Conservation (phyloP, 1,284 basidiomycete species). For the Cutaneotrichosporon mucoides region DNA sequence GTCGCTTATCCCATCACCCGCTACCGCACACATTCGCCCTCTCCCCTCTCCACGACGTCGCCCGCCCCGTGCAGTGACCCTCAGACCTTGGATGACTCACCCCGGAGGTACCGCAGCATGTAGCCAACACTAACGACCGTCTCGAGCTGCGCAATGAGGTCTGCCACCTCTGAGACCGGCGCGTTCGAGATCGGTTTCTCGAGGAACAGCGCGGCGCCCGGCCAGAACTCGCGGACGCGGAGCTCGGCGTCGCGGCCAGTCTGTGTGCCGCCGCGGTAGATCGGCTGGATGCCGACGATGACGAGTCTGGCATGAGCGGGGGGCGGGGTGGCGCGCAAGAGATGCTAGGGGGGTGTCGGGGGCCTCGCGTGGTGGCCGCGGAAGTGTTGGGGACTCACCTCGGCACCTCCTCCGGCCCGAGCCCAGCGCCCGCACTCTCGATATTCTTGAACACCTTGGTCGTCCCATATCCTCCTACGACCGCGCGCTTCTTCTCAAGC, state of each 20-base stretch:
- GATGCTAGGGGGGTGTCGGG: too few species aligned
- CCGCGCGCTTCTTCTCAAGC: not conserved
- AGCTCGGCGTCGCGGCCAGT: not conserved
- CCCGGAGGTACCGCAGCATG: not conserved
- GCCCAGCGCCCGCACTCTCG: not conserved
- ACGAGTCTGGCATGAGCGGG: not conserved
- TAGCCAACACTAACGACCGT: not conserved
- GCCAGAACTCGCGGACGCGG: not conserved
- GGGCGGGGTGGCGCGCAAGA: not conserved
- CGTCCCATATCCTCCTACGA: not conserved
- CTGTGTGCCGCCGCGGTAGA: not conserved
- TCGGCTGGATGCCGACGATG: constrained; percentile 2
- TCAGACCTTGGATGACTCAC: not conserved
- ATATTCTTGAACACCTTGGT: not conserved
- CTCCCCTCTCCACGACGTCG: too few species aligned
- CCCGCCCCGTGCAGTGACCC: too few species aligned
- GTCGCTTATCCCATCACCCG: too few species aligned
- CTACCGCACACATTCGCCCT: too few species aligned
- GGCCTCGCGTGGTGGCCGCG: too few species aligned
- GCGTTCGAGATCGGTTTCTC: constrained; percentile 3
- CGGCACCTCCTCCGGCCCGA: not conserved
- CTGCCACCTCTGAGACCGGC: not conserved
- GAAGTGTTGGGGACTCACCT: not conserved
- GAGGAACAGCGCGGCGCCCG: not conserved
- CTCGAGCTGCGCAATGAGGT: not conserved